Evolutionary conservation across 768 basidiomycete genomes (phyloP), one percentile per base, ranked within the genome.

Genomic region (Russula vinacea): DNA sequence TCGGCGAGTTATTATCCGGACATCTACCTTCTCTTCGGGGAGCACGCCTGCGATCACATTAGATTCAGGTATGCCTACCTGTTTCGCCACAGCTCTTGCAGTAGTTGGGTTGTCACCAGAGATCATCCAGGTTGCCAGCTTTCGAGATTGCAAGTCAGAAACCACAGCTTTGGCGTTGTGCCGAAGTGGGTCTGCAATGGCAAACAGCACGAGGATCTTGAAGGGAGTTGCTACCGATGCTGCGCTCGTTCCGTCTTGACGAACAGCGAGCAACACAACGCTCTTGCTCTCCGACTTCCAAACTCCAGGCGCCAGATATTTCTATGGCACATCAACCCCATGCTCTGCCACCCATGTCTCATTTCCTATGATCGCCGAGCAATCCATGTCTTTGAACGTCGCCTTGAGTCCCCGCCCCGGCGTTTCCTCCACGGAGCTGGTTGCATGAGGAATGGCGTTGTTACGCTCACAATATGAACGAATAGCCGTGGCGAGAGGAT

Each of bases 1-100:
- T 47, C 64, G 17, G 42, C 26, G 33, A 47, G 60, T 19, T n/a
- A n/a, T 26, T 35, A 29, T 35, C 24, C 11, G 14, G 17, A 58
- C 53, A 37, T 74, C 50, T 49, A 84, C 87, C 78, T 94, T 94
- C 69, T 90, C 87, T 51, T 90, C 86, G 3, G 92, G 92, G 7
- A 93, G 78, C 0, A 92, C 90, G 0, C 86, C 89, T 19, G 90
- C 91, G 57, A 87, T 84, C 51, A 94, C 87, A 66, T 90, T 85
- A 26, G 76, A 76, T 44, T 77, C 73, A 0, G 84, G 79, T 58
- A 94, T 88, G 4, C 89, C 89, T 1, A 90, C 84, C 61, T 74
- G 76, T 62, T 74, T 74, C 0, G 88, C 92, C 32, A 94, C 86
- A 17, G 90, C 88, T 54, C 76, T 76, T 0, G 90, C 90, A 0